Percentiles rank a stretch among this genome's conserved stretches.
These are phyloP conservation scores for Colletotrichum tropicicola DNA, from an alignment of 2,329 filamentous ascomycete genomes.

Conservation along the genomic window DNA sequence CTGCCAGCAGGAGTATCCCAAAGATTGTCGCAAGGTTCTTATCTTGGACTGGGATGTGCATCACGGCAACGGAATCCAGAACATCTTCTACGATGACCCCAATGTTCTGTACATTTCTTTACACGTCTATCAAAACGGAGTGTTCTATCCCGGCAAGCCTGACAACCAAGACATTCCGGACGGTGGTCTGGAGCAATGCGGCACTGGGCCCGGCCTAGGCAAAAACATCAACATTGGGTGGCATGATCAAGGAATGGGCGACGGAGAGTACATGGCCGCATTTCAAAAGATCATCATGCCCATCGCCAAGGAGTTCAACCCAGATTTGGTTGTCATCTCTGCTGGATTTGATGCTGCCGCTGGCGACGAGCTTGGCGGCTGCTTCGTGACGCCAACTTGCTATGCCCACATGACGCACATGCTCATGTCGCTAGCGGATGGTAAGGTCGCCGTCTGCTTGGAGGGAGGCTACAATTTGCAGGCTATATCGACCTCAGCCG, in stretches of 20 bases:
- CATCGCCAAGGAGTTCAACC: conserved; percentile 91
- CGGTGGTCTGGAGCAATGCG: conserved; percentile 68
- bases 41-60: conserved; percentile 92
- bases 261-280: conserved; percentile 95
- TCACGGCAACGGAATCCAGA: conserved; percentile 91
- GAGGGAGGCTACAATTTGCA: conserved; percentile 96
- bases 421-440: conserved; percentile 93
- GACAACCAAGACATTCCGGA: conserved; percentile 66
- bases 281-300: conserved; percentile 98
- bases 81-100: conserved; percentile 93
- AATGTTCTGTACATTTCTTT: conserved; percentile 96
- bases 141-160: conserved; percentile 82
- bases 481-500: conserved; percentile 91
- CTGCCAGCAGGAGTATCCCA: conserved; percentile 83
- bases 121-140: conserved; percentile 85
- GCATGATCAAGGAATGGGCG: conserved; percentile 83
- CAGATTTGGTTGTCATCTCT: conserved; percentile 93
- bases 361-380: conserved; percentile 91
- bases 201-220: conserved; percentile 62
- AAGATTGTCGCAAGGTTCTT: conserved; percentile 85
- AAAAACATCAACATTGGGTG: conserved; percentile 75
- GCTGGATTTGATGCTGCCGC: conserved; percentile 96
- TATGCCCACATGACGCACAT: conserved; percentile 99
- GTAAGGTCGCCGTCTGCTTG: conserved; percentile 90
- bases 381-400: conserved; percentile 88